phyloP scores from a whole-genome alignment of 1,284 basidiomycete genomes.

The Melampsora occidentalis region DNA sequence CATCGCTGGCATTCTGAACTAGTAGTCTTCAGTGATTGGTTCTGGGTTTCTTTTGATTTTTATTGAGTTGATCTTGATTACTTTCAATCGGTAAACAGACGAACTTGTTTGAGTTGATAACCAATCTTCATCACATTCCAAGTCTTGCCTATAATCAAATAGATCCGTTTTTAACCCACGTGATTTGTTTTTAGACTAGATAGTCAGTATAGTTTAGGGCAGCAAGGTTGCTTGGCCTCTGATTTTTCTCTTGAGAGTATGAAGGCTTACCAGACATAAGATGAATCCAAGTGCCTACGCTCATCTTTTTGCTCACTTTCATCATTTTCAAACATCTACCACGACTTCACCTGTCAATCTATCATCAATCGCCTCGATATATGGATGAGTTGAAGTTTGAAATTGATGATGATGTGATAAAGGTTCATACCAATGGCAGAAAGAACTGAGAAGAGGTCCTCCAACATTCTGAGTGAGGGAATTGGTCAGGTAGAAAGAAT shows the following conservation, averaged over 20 bases:
- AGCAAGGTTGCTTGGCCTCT: no score
- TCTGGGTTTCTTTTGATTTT: no score
- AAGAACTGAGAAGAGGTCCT: no score
- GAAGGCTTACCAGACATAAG: constrained; percentile 72
- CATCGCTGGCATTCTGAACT: no score
- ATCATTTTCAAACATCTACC: constrained; percentile 92
- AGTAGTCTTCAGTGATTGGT: no score
- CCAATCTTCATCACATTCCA: constrained; percentile 99
- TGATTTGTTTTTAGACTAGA: not conserved
- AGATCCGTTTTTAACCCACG: not conserved
- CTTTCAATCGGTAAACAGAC: no score
- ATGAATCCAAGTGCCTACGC: constrained; percentile 90
- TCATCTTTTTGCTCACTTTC: constrained; percentile 72
- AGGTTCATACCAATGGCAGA: no score
- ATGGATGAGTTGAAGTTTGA: no score
- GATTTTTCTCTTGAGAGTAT: not conserved
- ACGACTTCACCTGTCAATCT: constrained; percentile 90
- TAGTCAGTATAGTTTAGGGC: not conserved
- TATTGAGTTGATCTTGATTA: no score
- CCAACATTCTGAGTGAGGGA: no score
- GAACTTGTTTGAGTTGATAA: constrained; percentile 93
- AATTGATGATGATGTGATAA: no score
- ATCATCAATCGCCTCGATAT: constrained; percentile 82
- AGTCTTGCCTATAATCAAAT: constrained; percentile 71
- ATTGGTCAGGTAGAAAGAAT: no score